Evolutionary conservation across 805 yeast species (phyloP), one percentile per base, ranked within the genome.

Genomic region (Cyberlindnera sargentensis): DNA sequence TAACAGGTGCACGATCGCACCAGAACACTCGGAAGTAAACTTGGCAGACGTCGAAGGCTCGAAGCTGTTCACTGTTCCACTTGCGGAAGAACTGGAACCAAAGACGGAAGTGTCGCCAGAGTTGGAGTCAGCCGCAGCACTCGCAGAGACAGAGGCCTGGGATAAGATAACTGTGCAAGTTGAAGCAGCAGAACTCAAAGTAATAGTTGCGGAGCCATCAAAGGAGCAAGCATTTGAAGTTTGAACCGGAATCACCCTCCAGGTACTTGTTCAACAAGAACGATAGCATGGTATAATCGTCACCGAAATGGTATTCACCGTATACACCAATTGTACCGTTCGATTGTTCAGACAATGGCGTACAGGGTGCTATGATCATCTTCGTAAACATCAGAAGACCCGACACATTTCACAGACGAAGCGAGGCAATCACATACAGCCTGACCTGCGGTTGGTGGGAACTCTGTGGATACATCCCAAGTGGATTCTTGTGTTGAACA

Each of bases 391-490:
- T 64, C 66, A 53, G 63, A 70, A 26, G 68, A 55, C 37, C 85
- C 75, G 31, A 75, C 80, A 70, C 95, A 86, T n/a, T 56, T 48
- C 36, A 78, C 70, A 4, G 84, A 66, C 24, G 58, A 47, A 31
- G 64, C 56, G 42, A 82, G 50, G 68, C 95, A 86, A 50, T 73
- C 72, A 67, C 95, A 86, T 39, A 76, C 73, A 37, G 63, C 72
- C 51, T 73, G 63, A 52, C 82, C 71, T 41, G 95, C 95, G 31
- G 90, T 79, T 53, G 91, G 93, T 34, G 95, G 95, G 56, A 86
- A 71, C 10, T 62, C 63, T 25, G 82, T 70, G 10, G 82, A 64
- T 23, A 90, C 93, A 49, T 62, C 65, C 95, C 95, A 86, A 56
- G 75, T 61, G 11, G 65, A 40, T 34, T 73, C 72, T 45, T 75